These are phyloP conservation scores for Wolfiporia cocos DNA, from an alignment of 1,284 basidiomycete species.

Conservation along the genomic window DNA sequence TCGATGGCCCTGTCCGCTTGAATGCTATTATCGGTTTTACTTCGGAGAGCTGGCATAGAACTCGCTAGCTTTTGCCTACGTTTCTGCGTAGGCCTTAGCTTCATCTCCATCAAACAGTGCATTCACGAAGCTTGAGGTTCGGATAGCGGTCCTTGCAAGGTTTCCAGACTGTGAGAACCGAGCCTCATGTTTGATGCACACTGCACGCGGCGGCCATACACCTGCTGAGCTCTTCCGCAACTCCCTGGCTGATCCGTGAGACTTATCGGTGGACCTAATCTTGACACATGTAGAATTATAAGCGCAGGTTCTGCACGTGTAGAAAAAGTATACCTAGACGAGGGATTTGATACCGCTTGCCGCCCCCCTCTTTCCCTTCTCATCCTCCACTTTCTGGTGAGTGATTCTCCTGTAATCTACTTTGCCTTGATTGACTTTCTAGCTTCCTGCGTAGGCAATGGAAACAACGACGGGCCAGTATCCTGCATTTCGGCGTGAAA, in stretches of 20 bases:
- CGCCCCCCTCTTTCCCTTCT: constrained; percentile 16
- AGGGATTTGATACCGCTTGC: constrained; percentile 11
- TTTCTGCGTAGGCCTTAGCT: too few species aligned
- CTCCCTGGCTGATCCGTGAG: constrained; percentile 3
- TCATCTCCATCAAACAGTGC: too few species aligned
- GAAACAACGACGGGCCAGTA: constrained; percentile 19
- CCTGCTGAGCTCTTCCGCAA: too few species aligned
- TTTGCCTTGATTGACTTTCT: constrained; percentile 8
- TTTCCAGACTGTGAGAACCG: constrained; percentile 1
- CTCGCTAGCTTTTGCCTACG: too few species aligned
- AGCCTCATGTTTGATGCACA: constrained; percentile 20
- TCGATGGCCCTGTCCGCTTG: too few species aligned
- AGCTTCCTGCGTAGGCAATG: too few species aligned
- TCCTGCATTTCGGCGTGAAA: constrained; percentile 15
- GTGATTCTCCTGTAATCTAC: constrained; percentile 9
- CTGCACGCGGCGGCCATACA: too few species aligned
- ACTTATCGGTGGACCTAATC: constrained; percentile 12
- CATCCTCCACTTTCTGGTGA: constrained; percentile 14
- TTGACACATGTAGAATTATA: constrained; percentile 18
- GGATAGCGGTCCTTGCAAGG: background rate
- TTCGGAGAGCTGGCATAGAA: too few species aligned
- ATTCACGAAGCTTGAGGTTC: too few species aligned
- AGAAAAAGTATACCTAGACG: constrained; percentile 13
- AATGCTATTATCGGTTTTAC: too few species aligned
- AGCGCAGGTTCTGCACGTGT: constrained; percentile 17